Percentiles rank a stretch among this genome's conserved stretches.
These are phyloP conservation scores for Kappamyces sp. DNA, from an alignment of 192 early-diverging fungal genomes.

Conservation along the genomic window DNA sequence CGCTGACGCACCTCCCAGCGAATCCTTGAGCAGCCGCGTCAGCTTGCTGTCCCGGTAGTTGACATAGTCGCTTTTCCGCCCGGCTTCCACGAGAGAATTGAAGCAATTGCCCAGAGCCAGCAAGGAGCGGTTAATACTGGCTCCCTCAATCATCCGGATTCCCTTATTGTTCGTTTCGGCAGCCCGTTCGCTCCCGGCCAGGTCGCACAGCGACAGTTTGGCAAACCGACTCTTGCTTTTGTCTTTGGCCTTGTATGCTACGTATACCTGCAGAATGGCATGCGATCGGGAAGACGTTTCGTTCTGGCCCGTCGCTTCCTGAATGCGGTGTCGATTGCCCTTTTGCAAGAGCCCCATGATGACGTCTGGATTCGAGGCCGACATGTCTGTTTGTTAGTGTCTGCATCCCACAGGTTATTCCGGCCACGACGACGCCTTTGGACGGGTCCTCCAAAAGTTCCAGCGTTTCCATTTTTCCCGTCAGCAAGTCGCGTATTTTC, in stretches of 20 bases:
- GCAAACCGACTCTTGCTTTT: constrained; percentile 1
- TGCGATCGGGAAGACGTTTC: constrained; percentile 56
- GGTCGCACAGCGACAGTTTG: constrained; percentile 49
- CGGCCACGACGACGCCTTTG: constrained; percentile 58
- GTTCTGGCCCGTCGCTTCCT: constrained; percentile 60
- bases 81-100: constrained; percentile 56
- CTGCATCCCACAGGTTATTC: constrained; percentile 46
- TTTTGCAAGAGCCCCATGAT: constrained; percentile 46
- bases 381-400: constrained; percentile 28
- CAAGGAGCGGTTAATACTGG: constrained; percentile 70
- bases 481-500: constrained; percentile 55
- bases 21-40: constrained; percentile 64
- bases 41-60: constrained; percentile 75
- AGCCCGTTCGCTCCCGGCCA: constrained; percentile 59
- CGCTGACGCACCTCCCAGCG: constrained; percentile 51
- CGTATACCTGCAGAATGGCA: constrained; percentile 53
- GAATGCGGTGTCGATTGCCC: constrained; percentile 60
- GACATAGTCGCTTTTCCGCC: constrained; percentile 51
- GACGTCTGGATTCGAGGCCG: constrained; percentile 28
- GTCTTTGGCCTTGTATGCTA: constrained; percentile 8
- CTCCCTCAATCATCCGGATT: constrained; percentile 68
- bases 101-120: constrained; percentile 74
- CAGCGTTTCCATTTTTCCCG: constrained; percentile 42
- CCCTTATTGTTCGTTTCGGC: constrained; percentile 53
- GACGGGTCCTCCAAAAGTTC: constrained; percentile 68